Base-by-base conservation (phyloP, 306 rosid genomes). In the Cyclanthera cordifolia region DNA sequence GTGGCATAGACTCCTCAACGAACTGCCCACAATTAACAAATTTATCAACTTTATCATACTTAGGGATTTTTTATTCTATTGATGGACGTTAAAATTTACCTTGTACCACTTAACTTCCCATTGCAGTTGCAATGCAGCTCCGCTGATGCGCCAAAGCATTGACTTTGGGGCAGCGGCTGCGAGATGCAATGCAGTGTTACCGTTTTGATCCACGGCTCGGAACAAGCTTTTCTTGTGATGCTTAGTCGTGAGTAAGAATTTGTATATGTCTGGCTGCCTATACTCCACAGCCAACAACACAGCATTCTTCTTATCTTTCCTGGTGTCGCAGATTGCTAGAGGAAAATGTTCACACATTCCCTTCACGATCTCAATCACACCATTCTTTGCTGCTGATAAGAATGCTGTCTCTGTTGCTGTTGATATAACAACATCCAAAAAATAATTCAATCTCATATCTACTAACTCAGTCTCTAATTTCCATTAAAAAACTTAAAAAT, bases 51-150 rank as follows among this genome's bases (percentile, higher is more conserved):
- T 34, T 34, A 34, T 34, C 41, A 34, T 5, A 34, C 41, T 34
- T 34, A n/a, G 41, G 41, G 45, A 39, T 39, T 39, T 39, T 11
- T 11, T 39, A 39, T n/a, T n/a, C 0, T 39, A 4, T 0, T 32
- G 45, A 1, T 80, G 2, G 4, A n/a, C n/a, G n/a, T 43, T 8
- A 10, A 39, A 8, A 43, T 20, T 21, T 55, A 55, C 90, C 80
- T 74, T 46, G 53, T 73, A 83, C 94, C 94, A 85, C 59, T 85
- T 88, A 71, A 75, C 55, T 78, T 88, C 90, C 85, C 88, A 83
- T 37, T 85, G 86, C 87, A 88, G 83, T 71, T 84, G 93, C 51
- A 87, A 43, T 0, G 88, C 85, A 2, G 73, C 80, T 0, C 88
- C 90, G 0, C 82, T 73, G 65, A 83, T 71, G 45, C 59, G 84